Percentiles rank a stretch among this genome's conserved stretches.
Conservation (phyloP, 805 yeast species). For the Candida parachauliodes region DNA sequence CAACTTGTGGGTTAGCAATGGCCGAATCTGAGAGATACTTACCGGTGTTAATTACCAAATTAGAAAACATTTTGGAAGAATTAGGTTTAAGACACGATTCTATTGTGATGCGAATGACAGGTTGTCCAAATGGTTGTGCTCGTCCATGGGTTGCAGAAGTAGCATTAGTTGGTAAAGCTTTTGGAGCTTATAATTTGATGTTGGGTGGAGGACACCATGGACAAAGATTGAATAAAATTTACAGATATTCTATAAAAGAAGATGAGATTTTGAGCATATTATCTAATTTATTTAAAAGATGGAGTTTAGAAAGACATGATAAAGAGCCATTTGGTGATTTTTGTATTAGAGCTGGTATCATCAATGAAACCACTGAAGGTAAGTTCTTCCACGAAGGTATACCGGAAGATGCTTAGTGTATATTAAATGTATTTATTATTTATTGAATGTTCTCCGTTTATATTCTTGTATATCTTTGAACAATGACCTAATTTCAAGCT, state of each 20-base stretch:
- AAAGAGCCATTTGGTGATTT: constrained; percentile 97
- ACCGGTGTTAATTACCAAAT: constrained; percentile 75
- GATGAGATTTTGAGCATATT: constrained; percentile 76
- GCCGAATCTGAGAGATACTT: constrained; percentile 94
- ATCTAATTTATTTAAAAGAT: constrained; percentile 85
- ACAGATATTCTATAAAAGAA: constrained; percentile 83
- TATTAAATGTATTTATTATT: constrained; percentile 5
- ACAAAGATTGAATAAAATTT: constrained; percentile 85
- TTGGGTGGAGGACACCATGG: constrained; percentile 96
- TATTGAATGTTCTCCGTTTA: background rate
- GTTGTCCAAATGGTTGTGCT: constrained; percentile 98
- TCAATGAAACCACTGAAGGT: constrained; percentile 86
- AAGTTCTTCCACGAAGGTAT: constrained; percentile 92
- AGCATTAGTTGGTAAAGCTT: constrained; percentile 93
- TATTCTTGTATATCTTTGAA: constrained; percentile 20
- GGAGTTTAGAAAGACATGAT: constrained; percentile 88
- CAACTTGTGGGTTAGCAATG: constrained; percentile 98
- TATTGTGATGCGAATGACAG: constrained; percentile 96
- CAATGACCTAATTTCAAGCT: constrained; percentile 28
- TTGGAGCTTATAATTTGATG: constrained; percentile 88
- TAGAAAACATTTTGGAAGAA: constrained; percentile 86
- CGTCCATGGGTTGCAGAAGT: constrained; percentile 98
- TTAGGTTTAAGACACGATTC: constrained; percentile 92
- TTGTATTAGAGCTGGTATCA: constrained; percentile 80
- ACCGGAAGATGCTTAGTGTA: constrained; percentile 61